Percentiles rank a stretch among this genome's conserved stretches.
phyloP scores from a whole-genome alignment of 2,329 filamentous ascomycete genomes.

The Ophiostoma montium region DNA sequence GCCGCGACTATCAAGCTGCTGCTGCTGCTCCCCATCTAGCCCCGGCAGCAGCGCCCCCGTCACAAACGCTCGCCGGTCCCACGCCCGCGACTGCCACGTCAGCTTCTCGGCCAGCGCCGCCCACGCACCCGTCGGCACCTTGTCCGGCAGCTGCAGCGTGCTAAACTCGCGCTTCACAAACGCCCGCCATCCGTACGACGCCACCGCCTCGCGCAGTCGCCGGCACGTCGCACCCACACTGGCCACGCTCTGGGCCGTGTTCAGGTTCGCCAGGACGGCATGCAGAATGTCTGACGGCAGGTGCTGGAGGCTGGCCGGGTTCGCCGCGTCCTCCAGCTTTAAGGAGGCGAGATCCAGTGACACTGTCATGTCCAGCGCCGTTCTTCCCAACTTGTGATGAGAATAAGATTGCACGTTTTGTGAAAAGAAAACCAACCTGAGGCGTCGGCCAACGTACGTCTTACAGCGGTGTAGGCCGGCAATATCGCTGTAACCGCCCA shows the following conservation, averaged over 20 bases:
- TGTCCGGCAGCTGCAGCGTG: not conserved
- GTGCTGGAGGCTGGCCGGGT: not conserved
- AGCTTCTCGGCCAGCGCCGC: constrained; percentile 28
- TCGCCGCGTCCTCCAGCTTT: not conserved
- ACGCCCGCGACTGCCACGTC: constrained; percentile 37
- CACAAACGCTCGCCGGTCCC: constrained; percentile 33
- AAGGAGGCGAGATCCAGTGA: not conserved
- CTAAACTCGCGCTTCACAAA: not conserved
- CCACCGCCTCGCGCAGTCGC: not conserved
- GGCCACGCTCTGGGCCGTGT: not conserved
- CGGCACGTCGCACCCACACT: not conserved
- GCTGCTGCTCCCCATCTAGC: constrained; percentile 10
- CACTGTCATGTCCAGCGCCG: not conserved
- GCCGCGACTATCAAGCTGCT: constrained; percentile 4
- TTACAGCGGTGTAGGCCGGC: no score
- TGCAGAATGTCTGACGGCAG: not conserved
- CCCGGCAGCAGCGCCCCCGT: constrained; percentile 22
- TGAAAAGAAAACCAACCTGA: no score
- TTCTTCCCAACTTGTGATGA: no score
- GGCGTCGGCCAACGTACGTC: no score
- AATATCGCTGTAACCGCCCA: no score
- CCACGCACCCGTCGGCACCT: constrained; percentile 17
- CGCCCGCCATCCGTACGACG: not conserved
- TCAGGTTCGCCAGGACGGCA: not conserved
- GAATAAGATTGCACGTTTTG: no score